phyloP scores from a whole-genome alignment of 495 filamentous ascomycete species.

The Parmelia sp. region DNA sequence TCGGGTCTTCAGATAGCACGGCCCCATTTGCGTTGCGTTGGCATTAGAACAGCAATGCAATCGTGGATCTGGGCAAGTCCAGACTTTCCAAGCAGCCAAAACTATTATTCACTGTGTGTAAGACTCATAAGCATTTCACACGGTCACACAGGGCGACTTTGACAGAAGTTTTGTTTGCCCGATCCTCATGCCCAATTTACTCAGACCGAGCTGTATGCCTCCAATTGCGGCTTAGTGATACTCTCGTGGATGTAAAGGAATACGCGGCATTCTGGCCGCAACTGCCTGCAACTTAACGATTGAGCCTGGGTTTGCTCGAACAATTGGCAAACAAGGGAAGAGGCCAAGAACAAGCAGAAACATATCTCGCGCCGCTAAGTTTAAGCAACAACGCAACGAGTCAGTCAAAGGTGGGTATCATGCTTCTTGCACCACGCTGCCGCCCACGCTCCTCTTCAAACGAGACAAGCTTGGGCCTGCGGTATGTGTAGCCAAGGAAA shows the following conservation, averaged over 20 bases:
- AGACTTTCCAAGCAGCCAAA: background rate
- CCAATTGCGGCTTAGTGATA: background rate
- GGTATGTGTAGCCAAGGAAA: conserved; percentile 88
- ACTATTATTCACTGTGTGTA: background rate
- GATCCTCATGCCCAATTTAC: background rate
- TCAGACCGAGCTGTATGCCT: background rate
- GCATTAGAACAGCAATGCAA: background rate
- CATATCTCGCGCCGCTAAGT: background rate
- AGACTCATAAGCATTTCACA: background rate
- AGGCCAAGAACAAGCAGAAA: background rate
- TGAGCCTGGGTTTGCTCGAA: background rate
- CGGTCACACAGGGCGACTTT: background rate
- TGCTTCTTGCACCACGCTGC: conserved; percentile 15
- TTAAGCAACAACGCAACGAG: background rate
- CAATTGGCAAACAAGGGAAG: background rate
- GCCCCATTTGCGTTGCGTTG: background rate
- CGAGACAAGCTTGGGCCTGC: conserved; percentile 44
- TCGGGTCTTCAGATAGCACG: background rate
- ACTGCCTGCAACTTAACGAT: background rate
- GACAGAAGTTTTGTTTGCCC: background rate
- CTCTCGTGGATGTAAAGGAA: background rate
- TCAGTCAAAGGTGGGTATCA: conserved; percentile 20
- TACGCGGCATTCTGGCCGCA: background rate
- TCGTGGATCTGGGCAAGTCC: background rate
- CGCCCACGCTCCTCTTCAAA: conserved; percentile 22